A percentile compares a stretch with the other conserved stretches of the same genome.
phyloP scores from a whole-genome alignment of 2,329 filamentous ascomycete genomes.

The Ophiostoma novo-ulmi region DNA sequence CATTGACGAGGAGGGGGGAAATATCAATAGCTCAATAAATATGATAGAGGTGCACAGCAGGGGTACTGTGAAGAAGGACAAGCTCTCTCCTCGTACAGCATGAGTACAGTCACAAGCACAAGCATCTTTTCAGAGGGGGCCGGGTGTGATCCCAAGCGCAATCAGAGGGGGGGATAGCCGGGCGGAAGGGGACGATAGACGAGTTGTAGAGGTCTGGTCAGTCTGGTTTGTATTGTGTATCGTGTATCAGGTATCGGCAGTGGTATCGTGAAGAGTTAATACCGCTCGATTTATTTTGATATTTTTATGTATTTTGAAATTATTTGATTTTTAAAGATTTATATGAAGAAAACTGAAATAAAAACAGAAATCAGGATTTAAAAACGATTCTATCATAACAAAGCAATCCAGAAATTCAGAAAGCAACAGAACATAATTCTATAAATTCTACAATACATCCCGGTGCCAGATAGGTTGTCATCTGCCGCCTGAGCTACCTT shows the following conservation, averaged over 20 bases:
- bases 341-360: no score
- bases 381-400: no score
- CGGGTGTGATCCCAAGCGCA: slow-evolving; percentile 8
- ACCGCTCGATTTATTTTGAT: not conserved
- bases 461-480: no score
- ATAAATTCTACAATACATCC: no score
- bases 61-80: slow-evolving; percentile 1
- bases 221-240: not conserved
- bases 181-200: not conserved
- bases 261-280: not conserved
- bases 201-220: not conserved
- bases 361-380: no score
- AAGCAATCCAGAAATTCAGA: no score
- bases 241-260: not conserved
- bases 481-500: no score
- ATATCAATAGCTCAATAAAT: not conserved
- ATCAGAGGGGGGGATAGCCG: not conserved
- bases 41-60: not conserved
- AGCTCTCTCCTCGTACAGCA: slow-evolving; percentile 25
- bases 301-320: not conserved
- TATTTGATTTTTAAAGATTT: no score
- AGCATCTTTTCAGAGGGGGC: slow-evolving; percentile 15
- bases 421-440: no score
- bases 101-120: slow-evolving; percentile 21
- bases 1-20: not conserved